Conservation (phyloP, 139 green algal species). For the Yamagishiella unicocca region DNA sequence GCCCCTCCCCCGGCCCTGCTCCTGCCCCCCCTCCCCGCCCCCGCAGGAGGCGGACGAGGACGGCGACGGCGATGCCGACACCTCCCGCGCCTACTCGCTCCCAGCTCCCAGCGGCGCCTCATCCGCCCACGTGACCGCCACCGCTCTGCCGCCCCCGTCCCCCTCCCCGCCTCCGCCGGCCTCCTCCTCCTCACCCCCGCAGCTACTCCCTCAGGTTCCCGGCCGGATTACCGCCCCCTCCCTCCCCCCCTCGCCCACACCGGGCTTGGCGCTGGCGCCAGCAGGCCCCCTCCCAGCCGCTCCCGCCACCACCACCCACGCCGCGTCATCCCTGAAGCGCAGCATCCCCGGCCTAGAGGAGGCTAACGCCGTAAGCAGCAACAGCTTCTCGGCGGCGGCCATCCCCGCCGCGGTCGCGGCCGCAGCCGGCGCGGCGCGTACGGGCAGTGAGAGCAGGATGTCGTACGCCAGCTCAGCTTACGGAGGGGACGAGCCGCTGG, state of each 20-base stretch:
- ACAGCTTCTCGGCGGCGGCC: neutral
- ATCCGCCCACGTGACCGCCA: neutral
- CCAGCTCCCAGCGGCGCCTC: neutral
- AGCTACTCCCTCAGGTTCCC: neutral
- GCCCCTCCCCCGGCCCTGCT: neutral
- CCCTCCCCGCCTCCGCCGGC: neutral
- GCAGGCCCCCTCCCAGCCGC: neutral
- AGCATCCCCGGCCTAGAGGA: conserved; percentile 10
- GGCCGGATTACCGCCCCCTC: too few species aligned
- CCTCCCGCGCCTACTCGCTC: conserved; percentile 15
- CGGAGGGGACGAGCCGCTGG: neutral
- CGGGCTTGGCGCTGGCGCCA: neutral
- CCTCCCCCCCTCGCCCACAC: neutral
- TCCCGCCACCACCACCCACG: neutral
- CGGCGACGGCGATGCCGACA: neutral
- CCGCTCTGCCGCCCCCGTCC: neutral
- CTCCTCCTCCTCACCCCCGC: neutral
- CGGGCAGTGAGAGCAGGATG: neutral
- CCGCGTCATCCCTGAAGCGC: neutral
- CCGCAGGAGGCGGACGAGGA: conserved; percentile 36
- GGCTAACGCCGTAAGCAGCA: neutral
- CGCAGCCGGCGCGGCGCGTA: too few species aligned
- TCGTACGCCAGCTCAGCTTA: neutral
- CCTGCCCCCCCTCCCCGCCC: neutral
- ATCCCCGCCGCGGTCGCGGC: neutral